A percentile compares a stretch with the other conserved stretches of the same genome.
Evolutionary conservation across 345 rosid species (phyloP).

Genomic region (Draba incana): DNA sequence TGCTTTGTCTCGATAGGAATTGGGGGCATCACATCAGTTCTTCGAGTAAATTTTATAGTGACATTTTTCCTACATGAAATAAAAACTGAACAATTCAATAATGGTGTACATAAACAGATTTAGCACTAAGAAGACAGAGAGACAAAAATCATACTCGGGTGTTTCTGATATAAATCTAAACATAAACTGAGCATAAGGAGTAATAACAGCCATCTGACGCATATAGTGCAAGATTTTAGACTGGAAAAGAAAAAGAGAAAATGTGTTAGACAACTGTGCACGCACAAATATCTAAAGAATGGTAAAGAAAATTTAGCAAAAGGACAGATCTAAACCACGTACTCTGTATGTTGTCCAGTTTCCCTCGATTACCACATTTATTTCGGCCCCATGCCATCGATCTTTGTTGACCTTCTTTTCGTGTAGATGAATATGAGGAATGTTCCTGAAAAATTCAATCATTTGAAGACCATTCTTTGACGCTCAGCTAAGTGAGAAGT

Average conservation of each 20-base stretch:
- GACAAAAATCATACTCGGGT: constrained; percentile 64
- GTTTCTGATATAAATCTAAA: constrained; percentile 80
- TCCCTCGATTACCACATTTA: constrained; percentile 95
- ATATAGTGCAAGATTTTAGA: constrained; percentile 96
- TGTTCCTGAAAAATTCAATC: constrained; percentile 61
- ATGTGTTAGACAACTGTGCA: constrained; percentile 26
- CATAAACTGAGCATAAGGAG: constrained; percentile 90
- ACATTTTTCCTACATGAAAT: constrained; percentile 67
- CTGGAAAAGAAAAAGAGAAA: constrained; percentile 50
- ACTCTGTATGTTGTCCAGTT: constrained; percentile 98
- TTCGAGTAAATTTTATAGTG: constrained; percentile 79
- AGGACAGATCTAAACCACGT: constrained; percentile 35
- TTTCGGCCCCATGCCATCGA: constrained; percentile 91
- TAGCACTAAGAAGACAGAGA: constrained; percentile 16
- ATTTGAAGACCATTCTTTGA: constrained; percentile 11
- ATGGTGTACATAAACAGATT: constrained; percentile 19
- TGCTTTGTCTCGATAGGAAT: constrained; percentile 94
- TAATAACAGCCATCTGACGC: constrained; percentile 99
- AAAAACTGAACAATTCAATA: constrained; percentile 12
- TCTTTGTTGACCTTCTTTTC: constrained; percentile 76
- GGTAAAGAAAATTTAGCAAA: not conserved
- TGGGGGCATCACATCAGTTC: constrained; percentile 96
- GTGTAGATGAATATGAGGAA: constrained; percentile 87
- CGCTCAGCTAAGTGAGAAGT: constrained; percentile 13
- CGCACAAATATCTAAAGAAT: constrained; percentile 11